Conservation (phyloP, 2,329 filamentous ascomycete genomes). For the Hypoxylon sp. region DNA sequence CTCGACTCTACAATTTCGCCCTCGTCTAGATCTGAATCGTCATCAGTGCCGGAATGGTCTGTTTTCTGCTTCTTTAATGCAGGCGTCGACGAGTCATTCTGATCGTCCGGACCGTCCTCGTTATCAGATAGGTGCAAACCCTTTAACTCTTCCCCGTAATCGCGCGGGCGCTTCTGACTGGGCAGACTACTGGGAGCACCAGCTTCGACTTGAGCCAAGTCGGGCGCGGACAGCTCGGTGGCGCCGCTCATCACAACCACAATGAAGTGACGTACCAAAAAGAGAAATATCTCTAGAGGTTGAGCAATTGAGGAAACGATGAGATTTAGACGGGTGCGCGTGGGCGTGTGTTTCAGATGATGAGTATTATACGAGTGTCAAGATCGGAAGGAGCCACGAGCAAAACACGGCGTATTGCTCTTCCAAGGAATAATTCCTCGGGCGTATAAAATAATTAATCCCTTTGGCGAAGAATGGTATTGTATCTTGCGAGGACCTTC, state of each 20-base stretch:
- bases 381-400: background rate
- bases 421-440: background rate
- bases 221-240: slow-evolving; percentile 15
- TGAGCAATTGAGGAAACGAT: too few relatives aligned
- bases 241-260: slow-evolving; percentile 32
- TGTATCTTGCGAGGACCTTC: background rate
- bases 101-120: slow-evolving; percentile 31
- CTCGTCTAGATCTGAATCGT: slow-evolving; percentile 49
- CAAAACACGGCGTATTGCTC: background rate
- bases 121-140: slow-evolving; percentile 47
- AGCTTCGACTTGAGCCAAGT: slow-evolving; percentile 31
- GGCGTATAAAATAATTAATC: too few relatives aligned
- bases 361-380: background rate
- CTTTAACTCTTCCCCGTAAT: slow-evolving; percentile 51
- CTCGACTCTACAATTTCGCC: slow-evolving; percentile 52
- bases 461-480: background rate
- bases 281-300: background rate
- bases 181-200: slow-evolving; percentile 29
- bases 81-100: slow-evolving; percentile 18
- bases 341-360: background rate
- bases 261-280: slow-evolving; percentile 11
- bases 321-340: background rate
- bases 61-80: slow-evolving; percentile 46
- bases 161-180: slow-evolving; percentile 47
- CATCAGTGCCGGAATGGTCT: slow-evolving; percentile 20